phyloP scores from a whole-genome alignment of 2,329 filamentous ascomycete species.

The Cladophialophora bantiana region DNA sequence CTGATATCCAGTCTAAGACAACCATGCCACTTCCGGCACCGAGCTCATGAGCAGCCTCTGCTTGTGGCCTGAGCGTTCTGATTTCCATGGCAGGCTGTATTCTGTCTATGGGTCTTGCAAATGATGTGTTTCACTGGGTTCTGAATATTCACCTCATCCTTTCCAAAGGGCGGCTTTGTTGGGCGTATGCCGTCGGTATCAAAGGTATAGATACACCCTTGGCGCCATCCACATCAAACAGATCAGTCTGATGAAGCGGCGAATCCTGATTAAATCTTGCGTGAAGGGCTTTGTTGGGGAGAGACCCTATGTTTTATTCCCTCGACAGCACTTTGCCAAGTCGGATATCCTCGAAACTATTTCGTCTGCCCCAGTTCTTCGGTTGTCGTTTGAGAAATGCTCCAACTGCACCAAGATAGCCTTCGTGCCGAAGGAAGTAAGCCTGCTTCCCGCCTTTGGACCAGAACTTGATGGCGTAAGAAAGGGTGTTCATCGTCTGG shows the following conservation, averaged over 20 bases:
- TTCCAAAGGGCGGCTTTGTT: neutral
- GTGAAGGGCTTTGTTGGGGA: neutral
- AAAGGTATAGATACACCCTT: neutral
- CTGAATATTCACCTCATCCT: neutral
- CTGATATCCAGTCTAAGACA: neutral
- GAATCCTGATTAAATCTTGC: neutral
- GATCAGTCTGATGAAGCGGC: neutral
- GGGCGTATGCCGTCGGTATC: neutral
- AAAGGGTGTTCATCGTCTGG: conserved; percentile 97
- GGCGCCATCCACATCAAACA: neutral
- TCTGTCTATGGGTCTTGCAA: neutral
- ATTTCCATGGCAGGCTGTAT: neutral
- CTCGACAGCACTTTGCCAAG: conserved; percentile 35
- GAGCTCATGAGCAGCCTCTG: neutral
- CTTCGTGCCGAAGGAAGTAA: conserved; percentile 94
- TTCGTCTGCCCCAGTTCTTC: conserved; percentile 85
- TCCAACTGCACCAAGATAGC: conserved; percentile 91
- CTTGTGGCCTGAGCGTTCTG: neutral
- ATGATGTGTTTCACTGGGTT: neutral
- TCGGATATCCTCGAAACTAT: conserved; percentile 69
- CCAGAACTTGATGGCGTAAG: conserved; percentile 98
- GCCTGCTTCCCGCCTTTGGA: conserved; percentile 91
- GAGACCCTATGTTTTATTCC: conserved; percentile 22
- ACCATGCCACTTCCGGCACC: neutral
- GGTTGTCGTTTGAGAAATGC: conserved; percentile 93